phyloP scores from a whole-genome alignment of 306 rosid species.

The Nissolia schottii region DNA sequence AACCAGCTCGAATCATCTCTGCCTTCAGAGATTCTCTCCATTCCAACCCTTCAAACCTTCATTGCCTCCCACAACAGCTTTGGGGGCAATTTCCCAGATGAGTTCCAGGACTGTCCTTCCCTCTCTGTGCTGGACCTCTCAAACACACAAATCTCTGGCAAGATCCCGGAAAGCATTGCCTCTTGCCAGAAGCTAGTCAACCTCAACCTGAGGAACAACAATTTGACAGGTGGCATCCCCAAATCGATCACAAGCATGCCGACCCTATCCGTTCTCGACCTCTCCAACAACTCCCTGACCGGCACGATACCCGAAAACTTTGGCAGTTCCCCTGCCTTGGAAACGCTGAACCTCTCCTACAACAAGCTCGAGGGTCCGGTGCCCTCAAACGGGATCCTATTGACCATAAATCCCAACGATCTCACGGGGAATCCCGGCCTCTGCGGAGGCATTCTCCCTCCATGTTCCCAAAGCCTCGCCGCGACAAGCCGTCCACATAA shows the following conservation, averaged over 20 bases:
- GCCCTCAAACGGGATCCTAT: conserved; percentile 64
- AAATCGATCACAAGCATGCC: conserved; percentile 63
- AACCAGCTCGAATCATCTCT: conserved; percentile 63
- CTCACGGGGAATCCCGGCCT: conserved; percentile 68
- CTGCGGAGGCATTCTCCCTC: conserved; percentile 76
- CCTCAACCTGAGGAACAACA: conserved; percentile 62
- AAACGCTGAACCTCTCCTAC: conserved; percentile 72
- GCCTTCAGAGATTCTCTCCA: conserved; percentile 59
- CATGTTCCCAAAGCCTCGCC: conserved; percentile 48
- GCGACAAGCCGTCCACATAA: conserved; percentile 18
- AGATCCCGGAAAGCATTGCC: conserved; percentile 70
- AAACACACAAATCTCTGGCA: conserved; percentile 52
- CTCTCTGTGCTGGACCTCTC: conserved; percentile 80
- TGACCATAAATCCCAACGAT: conserved; percentile 62
- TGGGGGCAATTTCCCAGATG: conserved; percentile 56
- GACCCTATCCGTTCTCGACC: conserved; percentile 69
- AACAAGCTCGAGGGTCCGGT: conserved; percentile 85
- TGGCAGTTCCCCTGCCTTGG: conserved; percentile 73
- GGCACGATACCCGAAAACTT: conserved; percentile 71
- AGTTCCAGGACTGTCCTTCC: conserved; percentile 68
- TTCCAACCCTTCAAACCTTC: conserved; percentile 74
- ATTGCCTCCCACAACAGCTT: conserved; percentile 69
- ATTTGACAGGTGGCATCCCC: conserved; percentile 64
- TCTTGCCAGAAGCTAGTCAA: conserved; percentile 74
- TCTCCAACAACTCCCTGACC: conserved; percentile 65